Percentiles rank a stretch among this genome's conserved stretches.
Conservation (phyloP, 352 stramenopile species). For the Globisporangium apiculatum region DNA sequence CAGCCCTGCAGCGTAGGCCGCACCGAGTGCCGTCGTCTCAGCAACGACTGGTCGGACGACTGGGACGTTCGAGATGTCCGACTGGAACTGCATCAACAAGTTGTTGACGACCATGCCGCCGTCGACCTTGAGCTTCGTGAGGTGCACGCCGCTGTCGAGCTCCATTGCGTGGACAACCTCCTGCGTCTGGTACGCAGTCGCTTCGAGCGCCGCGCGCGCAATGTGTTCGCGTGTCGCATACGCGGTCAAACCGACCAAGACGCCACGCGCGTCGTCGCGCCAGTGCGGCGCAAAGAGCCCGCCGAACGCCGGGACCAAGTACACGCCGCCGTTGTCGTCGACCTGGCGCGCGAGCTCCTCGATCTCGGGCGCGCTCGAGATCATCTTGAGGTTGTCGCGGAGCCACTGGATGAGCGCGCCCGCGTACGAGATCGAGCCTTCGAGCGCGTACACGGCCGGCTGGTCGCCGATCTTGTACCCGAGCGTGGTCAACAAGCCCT, state of each 20-base stretch:
- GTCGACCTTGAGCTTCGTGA: slow-evolving; percentile 93
- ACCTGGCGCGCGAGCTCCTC: slow-evolving; percentile 85
- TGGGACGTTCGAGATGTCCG: slow-evolving; percentile 91
- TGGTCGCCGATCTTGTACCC: slow-evolving; percentile 78
- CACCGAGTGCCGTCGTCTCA: slow-evolving; percentile 98
- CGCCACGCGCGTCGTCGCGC: slow-evolving; percentile 93
- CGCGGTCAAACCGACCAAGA: slow-evolving; percentile 94
- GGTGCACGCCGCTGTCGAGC: slow-evolving; percentile 82
- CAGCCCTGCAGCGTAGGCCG: slow-evolving; percentile 95
- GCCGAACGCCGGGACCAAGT: slow-evolving; percentile 97
- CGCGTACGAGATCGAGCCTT: slow-evolving; percentile 95
- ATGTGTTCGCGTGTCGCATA: slow-evolving; percentile 95
- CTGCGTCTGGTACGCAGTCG: slow-evolving; percentile 93
- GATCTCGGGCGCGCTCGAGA: slow-evolving; percentile 82
- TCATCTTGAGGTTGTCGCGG: slow-evolving; percentile 97
- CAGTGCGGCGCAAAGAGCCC: slow-evolving; percentile 97
- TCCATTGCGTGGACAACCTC: slow-evolving; percentile 95
- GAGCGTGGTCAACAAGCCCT: slow-evolving; percentile 95
- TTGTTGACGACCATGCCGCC: slow-evolving; percentile 97
- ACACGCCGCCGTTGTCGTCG: slow-evolving; percentile 93
- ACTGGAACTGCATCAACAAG: slow-evolving; percentile 98
- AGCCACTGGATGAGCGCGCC: slow-evolving; percentile 98
- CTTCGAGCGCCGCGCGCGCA: slow-evolving; percentile 93
- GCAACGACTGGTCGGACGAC: slow-evolving; percentile 92
- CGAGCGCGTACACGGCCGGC: slow-evolving; percentile 93